phyloP scores from a whole-genome alignment of 2,329 filamentous ascomycete genomes.

The Atkinsonella hypoxylon region DNA sequence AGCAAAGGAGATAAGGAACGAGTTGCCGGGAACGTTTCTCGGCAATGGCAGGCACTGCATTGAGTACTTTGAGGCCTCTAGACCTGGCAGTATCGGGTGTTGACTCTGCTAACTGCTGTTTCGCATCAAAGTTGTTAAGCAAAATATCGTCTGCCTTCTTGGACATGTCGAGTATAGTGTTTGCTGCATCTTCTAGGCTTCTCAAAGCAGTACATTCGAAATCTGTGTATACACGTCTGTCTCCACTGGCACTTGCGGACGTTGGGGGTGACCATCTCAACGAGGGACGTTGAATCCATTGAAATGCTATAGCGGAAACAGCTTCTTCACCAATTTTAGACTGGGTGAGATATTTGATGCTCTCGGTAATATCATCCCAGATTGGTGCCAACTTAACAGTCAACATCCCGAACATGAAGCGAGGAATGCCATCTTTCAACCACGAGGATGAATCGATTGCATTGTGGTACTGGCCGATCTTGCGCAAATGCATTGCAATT shows the following conservation, averaged over 20 bases:
- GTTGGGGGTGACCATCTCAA: slow-evolving; percentile 37
- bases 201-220: slow-evolving; percentile 77
- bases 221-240: slow-evolving; percentile 43
- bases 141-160: slow-evolving; percentile 46
- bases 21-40: slow-evolving; percentile 78
- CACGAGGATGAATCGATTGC: slow-evolving; percentile 47
- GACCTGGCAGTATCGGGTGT: slow-evolving; percentile 49
- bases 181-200: slow-evolving; percentile 41
- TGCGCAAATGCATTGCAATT: slow-evolving; percentile 76
- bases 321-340: slow-evolving; percentile 59
- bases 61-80: slow-evolving; percentile 70
- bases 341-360: slow-evolving; percentile 63
- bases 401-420: slow-evolving; percentile 80
- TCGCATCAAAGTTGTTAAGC: slow-evolving; percentile 49
- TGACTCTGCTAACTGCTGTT: slow-evolving; percentile 42
- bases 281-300: slow-evolving; percentile 58
- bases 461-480: slow-evolving; percentile 54
- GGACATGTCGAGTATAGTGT: slow-evolving; percentile 39
- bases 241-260: slow-evolving; percentile 20
- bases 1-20: slow-evolving; percentile 75
- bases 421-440: slow-evolving; percentile 60
- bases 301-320: slow-evolving; percentile 60
- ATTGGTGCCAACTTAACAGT: slow-evolving; percentile 74
- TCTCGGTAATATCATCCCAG: slow-evolving; percentile 73
- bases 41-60: slow-evolving; percentile 60